phyloP scores from a whole-genome alignment of 176 grass and related monocot genomes.

The Oryza rufipogon region DNA sequence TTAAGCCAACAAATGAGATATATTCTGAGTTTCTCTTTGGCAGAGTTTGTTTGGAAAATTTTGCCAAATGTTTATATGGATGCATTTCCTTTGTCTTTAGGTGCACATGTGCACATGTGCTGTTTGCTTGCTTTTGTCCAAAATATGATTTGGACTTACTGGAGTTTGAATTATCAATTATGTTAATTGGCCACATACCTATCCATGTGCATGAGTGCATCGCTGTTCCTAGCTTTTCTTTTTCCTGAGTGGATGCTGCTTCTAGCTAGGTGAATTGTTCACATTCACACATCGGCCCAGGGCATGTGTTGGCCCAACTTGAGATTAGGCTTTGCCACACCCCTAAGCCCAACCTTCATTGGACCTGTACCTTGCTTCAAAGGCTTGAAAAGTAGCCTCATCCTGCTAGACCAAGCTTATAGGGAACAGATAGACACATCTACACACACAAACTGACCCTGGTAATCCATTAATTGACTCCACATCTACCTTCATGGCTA shows the following conservation, averaged over 20 bases:
- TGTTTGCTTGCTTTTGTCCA: neutral
- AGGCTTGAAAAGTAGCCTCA: neutral
- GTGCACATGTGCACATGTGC: neutral
- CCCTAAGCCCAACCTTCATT: neutral
- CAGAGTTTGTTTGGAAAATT: neutral
- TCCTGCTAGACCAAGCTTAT: neutral
- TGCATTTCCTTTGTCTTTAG: neutral
- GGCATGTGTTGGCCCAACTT: neutral
- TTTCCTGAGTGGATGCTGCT: neutral
- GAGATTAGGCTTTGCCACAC: neutral
- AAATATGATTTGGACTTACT: neutral
- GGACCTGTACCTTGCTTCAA: neutral
- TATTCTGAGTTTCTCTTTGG: neutral
- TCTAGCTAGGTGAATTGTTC: neutral
- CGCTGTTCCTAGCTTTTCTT: too few relatives aligned
- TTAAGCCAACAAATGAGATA: neutral
- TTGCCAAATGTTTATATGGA: neutral
- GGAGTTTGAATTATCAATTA: neutral
- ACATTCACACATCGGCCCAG: neutral
- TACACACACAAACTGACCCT: neutral
- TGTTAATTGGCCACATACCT: neutral
- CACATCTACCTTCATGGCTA: neutral
- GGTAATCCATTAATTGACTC: neutral
- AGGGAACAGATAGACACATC: neutral
- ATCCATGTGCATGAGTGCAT: neutral